Base-by-base conservation (phyloP, 2,329 filamentous ascomycete species). In the Podosphaera xanthii region DNA sequence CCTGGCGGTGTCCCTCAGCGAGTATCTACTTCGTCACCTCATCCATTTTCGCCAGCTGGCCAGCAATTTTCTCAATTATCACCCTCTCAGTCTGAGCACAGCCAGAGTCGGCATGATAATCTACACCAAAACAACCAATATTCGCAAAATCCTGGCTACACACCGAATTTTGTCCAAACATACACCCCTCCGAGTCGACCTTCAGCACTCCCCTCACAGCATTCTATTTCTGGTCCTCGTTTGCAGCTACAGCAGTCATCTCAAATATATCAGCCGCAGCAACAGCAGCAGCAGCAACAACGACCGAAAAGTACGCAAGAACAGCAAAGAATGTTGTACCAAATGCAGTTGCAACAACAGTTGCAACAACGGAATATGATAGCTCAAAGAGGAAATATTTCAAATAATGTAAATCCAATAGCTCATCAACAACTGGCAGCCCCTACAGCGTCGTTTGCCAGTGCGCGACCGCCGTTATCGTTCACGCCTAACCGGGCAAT, bases 11-110 rank as follows among this genome's bases (percentile, higher is more conserved):
- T 85, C 12, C 83, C 84, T 46, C 86, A 89, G 69, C 77, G 89
- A 67, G 87, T 97, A 70, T 85, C 89, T 64, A 96, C 91, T 53
- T 85, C 88, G 50, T 97, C 92, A 38, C 91, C 92, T 2, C 91
- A 92, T 70, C 87, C 88, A 0, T 95, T 94, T 70, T 90, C 86
- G 1, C 86, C 86, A 14, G 82, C 83, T 60, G 77, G 79, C 38
- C 83, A 85, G 65, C 84, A 86, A 67, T 86, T 87, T 66, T 78
- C 78, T 14, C 86, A 90, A 67, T 78, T 83, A 61, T 92, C 87
- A 2, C 86, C 87, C 9, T 80, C 84, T 14, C 81, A 85, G 4
- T 84, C 86, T 33, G 86, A 92, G 62, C 84, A 87, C 65, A 77
- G 44, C 31, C 33, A 76, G 35, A 81, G 81, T 65, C 72, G 77